A percentile compares a stretch with the other conserved stretches of the same genome.
These are phyloP conservation scores for Fusarium brevicatenulatum DNA, from an alignment of 2,329 filamentous ascomycete genomes.

Conservation along the genomic window DNA sequence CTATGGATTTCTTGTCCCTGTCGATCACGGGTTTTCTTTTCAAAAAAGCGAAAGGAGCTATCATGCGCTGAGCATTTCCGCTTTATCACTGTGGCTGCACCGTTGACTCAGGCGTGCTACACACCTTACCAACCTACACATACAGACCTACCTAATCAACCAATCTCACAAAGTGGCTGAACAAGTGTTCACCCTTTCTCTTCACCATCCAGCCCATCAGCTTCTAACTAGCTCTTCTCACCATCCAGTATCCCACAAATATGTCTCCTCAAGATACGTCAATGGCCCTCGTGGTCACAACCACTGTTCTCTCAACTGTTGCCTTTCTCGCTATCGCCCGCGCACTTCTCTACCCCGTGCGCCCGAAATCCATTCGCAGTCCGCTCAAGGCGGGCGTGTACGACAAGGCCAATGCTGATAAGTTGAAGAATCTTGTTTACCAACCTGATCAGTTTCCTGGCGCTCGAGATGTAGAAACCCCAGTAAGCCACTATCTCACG, in stretches of 20 bases:
- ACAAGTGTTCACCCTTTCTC: constrained; percentile 12
- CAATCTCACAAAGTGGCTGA: constrained; percentile 9
- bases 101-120: constrained; percentile 3
- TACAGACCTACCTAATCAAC: not conserved
- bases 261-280: constrained; percentile 27
- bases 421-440: constrained; percentile 61
- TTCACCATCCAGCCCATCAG: not conserved
- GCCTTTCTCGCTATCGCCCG: constrained; percentile 50
- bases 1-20: not conserved
- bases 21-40: not conserved
- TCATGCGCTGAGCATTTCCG: not conserved
- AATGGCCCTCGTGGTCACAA: constrained; percentile 50
- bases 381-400: constrained; percentile 56
- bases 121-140: not conserved
- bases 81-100: constrained; percentile 5
- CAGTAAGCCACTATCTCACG: constrained; percentile 53
- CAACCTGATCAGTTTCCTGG: constrained; percentile 76
- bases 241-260: not conserved
- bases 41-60: not conserved
- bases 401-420: constrained; percentile 48
- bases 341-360: constrained; percentile 53
- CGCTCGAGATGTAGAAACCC: constrained; percentile 76
- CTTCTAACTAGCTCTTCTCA: not conserved
- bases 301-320: constrained; percentile 55
- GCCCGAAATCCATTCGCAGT: constrained; percentile 54